Evolutionary conservation across 345 rosid genomes (phyloP).

Genomic region (Camelina sativa): DNA sequence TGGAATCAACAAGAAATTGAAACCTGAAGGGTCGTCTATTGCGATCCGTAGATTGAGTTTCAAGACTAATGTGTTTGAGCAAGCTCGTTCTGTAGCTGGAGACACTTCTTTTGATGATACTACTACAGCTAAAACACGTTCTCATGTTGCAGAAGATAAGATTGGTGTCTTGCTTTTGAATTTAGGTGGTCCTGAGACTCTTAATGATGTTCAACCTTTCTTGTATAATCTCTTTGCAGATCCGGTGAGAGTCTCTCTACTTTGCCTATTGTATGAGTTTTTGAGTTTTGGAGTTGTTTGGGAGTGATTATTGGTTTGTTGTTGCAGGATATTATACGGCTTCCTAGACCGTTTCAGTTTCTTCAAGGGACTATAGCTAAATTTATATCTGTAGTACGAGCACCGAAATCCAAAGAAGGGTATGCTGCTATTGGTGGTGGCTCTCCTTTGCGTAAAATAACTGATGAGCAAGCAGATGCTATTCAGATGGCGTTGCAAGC

Average conservation of each 20-base stretch:
- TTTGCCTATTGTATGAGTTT: not conserved
- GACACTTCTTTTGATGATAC: constrained; percentile 44
- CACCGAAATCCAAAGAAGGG: constrained; percentile 93
- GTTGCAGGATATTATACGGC: constrained; percentile 83
- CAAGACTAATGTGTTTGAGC: constrained; percentile 50
- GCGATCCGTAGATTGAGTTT: constrained; percentile 32
- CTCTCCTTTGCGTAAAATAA: constrained; percentile 84
- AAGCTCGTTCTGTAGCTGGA: constrained; percentile 50
- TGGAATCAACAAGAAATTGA: constrained; percentile 23
- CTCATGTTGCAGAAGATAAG: constrained; percentile 60
- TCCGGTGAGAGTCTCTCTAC: constrained; percentile 59
- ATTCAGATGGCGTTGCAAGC: constrained; percentile 64
- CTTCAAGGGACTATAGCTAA: constrained; percentile 80
- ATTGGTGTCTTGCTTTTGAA: constrained; percentile 86
- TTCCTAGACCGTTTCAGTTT: constrained; percentile 84
- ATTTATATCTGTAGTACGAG: constrained; percentile 78
- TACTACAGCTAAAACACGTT: constrained; percentile 36
- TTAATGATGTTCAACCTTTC: constrained; percentile 85
- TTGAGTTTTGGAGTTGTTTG: not conserved
- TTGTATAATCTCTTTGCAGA: constrained; percentile 92
- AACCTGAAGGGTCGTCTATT: constrained; percentile 31
- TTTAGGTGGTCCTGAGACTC: constrained; percentile 88
- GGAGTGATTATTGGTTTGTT: not conserved
- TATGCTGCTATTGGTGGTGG: constrained; percentile 99
- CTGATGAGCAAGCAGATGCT: constrained; percentile 88